Conservation (phyloP, 352 stramenopile species). For the Stephanocyclus meneghinianus region DNA sequence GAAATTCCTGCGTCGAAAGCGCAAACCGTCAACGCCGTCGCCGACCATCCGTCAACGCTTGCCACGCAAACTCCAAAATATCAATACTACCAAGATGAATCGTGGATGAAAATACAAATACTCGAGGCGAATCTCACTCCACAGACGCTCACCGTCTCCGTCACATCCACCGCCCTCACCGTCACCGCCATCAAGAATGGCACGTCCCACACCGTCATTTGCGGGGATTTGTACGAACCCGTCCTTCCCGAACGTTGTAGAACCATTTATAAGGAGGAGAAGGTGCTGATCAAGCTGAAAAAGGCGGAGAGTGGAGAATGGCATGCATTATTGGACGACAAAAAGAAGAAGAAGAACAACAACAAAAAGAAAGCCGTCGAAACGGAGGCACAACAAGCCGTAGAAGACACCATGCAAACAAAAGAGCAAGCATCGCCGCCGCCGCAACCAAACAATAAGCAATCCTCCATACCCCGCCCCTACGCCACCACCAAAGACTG, state of each 20-base stretch:
- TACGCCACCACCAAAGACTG: slow-evolving; percentile 79
- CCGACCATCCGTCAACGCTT: slow-evolving; percentile 1
- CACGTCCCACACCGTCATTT: slow-evolving; percentile 73
- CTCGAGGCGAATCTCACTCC: slow-evolving; percentile 65
- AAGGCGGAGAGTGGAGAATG: slow-evolving; percentile 80
- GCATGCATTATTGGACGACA: slow-evolving; percentile 76
- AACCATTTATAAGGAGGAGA: slow-evolving; percentile 74
- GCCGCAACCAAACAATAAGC: background rate
- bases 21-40: background rate
- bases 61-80: slow-evolving; percentile 72
- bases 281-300: slow-evolving; percentile 81
- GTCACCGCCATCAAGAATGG: slow-evolving; percentile 65
- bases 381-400: background rate
- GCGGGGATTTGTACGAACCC: slow-evolving; percentile 69
- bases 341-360: slow-evolving; percentile 38
- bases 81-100: slow-evolving; percentile 83
- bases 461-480: slow-evolving; percentile 46
- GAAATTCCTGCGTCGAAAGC: slow-evolving; percentile 2
- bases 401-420: background rate
- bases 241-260: slow-evolving; percentile 69
- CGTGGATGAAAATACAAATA: slow-evolving; percentile 80
- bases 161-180: slow-evolving; percentile 62
- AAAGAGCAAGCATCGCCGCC: background rate
- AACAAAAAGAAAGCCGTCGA: background rate
- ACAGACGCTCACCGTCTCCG: slow-evolving; percentile 63